Percentiles rank a stretch among this genome's conserved stretches.
Evolutionary conservation across 139 green algal genomes (phyloP).

Genomic region (Coccomyxa sp.): DNA sequence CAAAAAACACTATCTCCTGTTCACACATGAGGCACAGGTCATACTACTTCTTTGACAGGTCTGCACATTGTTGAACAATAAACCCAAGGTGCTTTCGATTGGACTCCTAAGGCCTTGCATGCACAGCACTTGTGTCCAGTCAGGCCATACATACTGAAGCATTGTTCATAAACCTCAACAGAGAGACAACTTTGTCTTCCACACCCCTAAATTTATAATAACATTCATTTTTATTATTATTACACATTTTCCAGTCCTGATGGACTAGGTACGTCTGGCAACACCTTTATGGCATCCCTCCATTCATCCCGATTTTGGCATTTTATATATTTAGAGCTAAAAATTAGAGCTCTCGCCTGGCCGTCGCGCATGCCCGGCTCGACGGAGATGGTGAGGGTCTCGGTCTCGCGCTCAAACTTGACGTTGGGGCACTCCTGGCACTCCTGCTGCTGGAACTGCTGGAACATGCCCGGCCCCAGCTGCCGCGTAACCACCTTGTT

Average conservation of each 20-base stretch:
- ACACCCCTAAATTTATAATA: no score
- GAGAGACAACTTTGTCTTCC: no score
- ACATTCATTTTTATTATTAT: no score
- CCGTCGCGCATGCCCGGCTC: conserved; percentile 85
- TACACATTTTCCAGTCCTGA: no score
- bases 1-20: conserved; percentile 89
- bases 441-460: conserved; percentile 86
- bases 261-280: no score
- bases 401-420: conserved; percentile 72
- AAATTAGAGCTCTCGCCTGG: conserved; percentile 19
- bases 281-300: no score
- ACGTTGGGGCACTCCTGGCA: conserved; percentile 94
- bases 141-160: background rate
- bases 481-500: conserved; percentile 91
- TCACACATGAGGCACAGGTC: background rate
- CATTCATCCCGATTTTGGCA: no score
- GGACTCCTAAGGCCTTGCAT: no score
- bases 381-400: conserved; percentile 81
- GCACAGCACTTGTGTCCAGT: background rate
- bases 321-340: no score
- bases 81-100: no score
- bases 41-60: background rate
- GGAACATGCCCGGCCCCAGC: conserved; percentile 96
- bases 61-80: no score
- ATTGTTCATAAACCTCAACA: no score